Conservation (phyloP, 2,329 filamentous ascomycete species). For the Fusarium zealandicum region DNA sequence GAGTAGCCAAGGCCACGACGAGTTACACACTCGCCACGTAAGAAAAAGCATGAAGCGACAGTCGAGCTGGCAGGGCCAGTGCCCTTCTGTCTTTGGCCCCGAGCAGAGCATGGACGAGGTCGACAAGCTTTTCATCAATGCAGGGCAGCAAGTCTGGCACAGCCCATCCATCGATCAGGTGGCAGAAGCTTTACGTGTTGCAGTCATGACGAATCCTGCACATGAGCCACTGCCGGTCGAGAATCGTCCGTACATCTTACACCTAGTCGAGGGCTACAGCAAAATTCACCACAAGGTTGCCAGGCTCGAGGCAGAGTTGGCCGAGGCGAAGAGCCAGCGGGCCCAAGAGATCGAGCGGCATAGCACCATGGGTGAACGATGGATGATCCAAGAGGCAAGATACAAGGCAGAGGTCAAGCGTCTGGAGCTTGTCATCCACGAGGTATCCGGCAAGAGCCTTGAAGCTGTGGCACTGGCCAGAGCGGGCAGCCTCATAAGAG, state of each 20-base stretch:
- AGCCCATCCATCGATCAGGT: slow-evolving; percentile 55
- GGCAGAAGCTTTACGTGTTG: slow-evolving; percentile 52
- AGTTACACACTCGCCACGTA: background rate
- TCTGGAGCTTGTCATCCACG: slow-evolving; percentile 44
- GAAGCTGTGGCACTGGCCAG: slow-evolving; percentile 55
- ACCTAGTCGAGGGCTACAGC: slow-evolving; percentile 48
- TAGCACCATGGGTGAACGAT: slow-evolving; percentile 31
- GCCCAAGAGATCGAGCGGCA: slow-evolving; percentile 48
- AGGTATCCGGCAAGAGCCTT: slow-evolving; percentile 52
- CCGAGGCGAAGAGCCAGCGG: slow-evolving; percentile 46
- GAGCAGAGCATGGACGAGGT: slow-evolving; percentile 13
- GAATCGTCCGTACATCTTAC: slow-evolving; percentile 53
- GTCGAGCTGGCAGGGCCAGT: slow-evolving; percentile 25
- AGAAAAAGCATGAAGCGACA: slow-evolving; percentile 17
- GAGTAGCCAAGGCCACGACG: slow-evolving; percentile 3
- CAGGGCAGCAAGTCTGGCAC: slow-evolving; percentile 44
- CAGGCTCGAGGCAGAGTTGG: slow-evolving; percentile 48
- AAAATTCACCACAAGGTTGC: slow-evolving; percentile 40
- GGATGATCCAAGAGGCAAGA: slow-evolving; percentile 34
- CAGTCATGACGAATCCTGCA: slow-evolving; percentile 49
- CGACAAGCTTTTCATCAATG: slow-evolving; percentile 27
- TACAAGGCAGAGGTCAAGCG: slow-evolving; percentile 44
- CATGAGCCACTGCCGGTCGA: slow-evolving; percentile 48
- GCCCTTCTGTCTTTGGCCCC: background rate
- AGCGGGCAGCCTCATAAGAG: slow-evolving; percentile 48